Conservation (phyloP, 106 monocot genomes). For the Narthecium ossifragum region DNA sequence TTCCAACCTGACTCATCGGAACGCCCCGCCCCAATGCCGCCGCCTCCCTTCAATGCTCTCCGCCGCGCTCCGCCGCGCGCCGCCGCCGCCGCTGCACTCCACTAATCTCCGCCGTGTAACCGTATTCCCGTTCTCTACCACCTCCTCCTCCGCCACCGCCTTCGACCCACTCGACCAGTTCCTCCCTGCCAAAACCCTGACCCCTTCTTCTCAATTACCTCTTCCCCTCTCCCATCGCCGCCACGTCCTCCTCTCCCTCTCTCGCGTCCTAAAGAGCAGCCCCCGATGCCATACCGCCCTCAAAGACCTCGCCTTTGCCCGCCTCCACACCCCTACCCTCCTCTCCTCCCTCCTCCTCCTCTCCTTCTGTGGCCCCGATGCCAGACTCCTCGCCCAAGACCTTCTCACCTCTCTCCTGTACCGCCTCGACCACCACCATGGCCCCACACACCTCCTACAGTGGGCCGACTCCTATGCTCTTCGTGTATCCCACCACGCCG, state of each 20-base stretch:
- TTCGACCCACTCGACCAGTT: conserved; percentile 31
- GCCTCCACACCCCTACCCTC: conserved; percentile 10
- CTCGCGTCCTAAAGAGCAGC: conserved; percentile 28
- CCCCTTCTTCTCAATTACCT: too few relatives aligned
- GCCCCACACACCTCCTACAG: conserved; percentile 18
- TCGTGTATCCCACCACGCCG: conserved; percentile 5
- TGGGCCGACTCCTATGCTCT: conserved; percentile 16
- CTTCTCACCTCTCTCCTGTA: conserved; percentile 49
- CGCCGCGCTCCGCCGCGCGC: conserved; percentile 21
- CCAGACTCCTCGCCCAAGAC: conserved; percentile 30
- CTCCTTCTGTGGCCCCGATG: conserved; percentile 6
- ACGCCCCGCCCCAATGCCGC: conserved; percentile 19
- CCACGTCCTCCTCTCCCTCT: conserved; percentile 30
- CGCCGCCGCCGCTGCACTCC: not conserved
- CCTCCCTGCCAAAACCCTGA: too few relatives aligned
- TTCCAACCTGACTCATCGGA: too few relatives aligned
- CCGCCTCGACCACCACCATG: conserved; percentile 3
- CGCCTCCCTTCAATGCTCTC: conserved; percentile 18
- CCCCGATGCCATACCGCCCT: conserved; percentile 20
- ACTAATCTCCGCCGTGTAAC: conserved; percentile 5
- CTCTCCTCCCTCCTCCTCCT: conserved; percentile 30
- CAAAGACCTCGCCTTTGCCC: conserved; percentile 3
- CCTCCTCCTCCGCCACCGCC: conserved; percentile 7
- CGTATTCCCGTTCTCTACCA: not conserved
- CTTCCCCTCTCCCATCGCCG: conserved; percentile 16